These are phyloP conservation scores for Metschnikowia anglica DNA, from an alignment of 805 yeast genomes.

Conservation along the genomic window DNA sequence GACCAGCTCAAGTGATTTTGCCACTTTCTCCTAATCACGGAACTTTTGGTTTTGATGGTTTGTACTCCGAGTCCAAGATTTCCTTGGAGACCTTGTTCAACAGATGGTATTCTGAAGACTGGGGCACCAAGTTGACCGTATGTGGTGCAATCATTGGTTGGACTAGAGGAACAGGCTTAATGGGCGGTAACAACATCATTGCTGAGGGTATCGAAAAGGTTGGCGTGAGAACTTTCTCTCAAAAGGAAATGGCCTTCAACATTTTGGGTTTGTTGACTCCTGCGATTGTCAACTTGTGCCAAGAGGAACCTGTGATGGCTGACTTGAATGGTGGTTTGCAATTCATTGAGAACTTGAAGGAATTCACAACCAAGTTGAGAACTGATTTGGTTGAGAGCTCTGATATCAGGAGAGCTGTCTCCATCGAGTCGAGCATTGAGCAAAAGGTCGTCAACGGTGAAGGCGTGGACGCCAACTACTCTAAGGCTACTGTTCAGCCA, in stretches of 20 bases:
- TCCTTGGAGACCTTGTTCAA: constrained; percentile 94
- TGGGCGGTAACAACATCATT: constrained; percentile 95
- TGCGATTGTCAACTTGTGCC: constrained; percentile 79
- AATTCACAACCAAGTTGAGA: constrained; percentile 77
- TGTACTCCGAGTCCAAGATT: constrained; percentile 95
- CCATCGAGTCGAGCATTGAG: constrained; percentile 89
- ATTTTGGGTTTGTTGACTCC: constrained; percentile 91
- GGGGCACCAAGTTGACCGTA: constrained; percentile 90
- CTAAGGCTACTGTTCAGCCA: constrained; percentile 77
- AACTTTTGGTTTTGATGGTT: constrained; percentile 96
- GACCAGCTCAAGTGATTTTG: constrained; percentile 96
- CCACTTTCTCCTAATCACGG: constrained; percentile 99
- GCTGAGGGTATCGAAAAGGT: constrained; percentile 95
- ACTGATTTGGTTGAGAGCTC: constrained; percentile 73
- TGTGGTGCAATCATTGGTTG: constrained; percentile 99
- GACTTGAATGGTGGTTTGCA: constrained; percentile 99
- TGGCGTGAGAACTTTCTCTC: constrained; percentile 98
- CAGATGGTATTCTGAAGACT: constrained; percentile 98
- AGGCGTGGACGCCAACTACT: constrained; percentile 80
- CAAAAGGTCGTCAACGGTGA: constrained; percentile 83
- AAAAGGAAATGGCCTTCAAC: constrained; percentile 99
- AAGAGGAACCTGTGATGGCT: constrained; percentile 93
- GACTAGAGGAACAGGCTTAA: constrained; percentile 99
- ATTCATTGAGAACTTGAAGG: constrained; percentile 87
- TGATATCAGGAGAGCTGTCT: constrained; percentile 92